Conservation (phyloP, 2,329 filamentous ascomycete genomes). For the Phoma sp. region DNA sequence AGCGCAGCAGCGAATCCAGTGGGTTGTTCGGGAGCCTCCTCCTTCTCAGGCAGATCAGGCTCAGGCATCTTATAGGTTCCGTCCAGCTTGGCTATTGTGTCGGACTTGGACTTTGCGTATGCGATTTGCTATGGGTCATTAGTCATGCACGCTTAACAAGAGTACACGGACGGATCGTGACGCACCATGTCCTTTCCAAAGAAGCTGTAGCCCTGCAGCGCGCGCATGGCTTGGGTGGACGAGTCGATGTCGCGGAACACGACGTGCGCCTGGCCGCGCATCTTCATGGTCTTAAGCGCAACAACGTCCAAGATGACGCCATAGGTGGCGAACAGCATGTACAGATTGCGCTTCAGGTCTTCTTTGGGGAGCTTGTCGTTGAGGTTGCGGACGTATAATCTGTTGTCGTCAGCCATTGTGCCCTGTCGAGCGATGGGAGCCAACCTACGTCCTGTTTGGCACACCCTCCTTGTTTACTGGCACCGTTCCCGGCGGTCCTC, state of each 20-base stretch:
- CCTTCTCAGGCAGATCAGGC: constrained; percentile 28
- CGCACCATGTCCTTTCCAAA: constrained; percentile 85
- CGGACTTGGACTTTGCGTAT: constrained; percentile 89
- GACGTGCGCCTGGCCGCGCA: constrained; percentile 95
- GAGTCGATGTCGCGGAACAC: constrained; percentile 88
- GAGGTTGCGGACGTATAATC: constrained; percentile 88
- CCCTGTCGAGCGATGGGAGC: neutral
- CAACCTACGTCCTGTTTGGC: constrained; percentile 46
- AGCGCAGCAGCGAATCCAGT: constrained; percentile 49
- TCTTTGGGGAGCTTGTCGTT: constrained; percentile 89
- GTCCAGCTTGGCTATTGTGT: constrained; percentile 88
- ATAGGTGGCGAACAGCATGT: constrained; percentile 93
- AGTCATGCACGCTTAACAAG: neutral
- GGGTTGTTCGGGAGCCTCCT: constrained; percentile 49
- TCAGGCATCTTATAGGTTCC: constrained; percentile 82
- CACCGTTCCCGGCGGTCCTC: constrained; percentile 34
- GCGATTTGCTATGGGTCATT: constrained; percentile 74
- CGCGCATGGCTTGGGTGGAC: constrained; percentile 92
- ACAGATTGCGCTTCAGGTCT: constrained; percentile 85
- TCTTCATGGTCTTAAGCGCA: constrained; percentile 85
- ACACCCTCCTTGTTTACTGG: constrained; percentile 26
- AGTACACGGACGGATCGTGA: neutral
- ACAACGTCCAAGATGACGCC: constrained; percentile 92
- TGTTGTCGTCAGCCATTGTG: constrained; percentile 46
- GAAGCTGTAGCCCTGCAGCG: constrained; percentile 84